Evolutionary conservation across 2,329 filamentous ascomycete species (phyloP).

Genomic region (Ophiostoma novo-ulmi): DNA sequence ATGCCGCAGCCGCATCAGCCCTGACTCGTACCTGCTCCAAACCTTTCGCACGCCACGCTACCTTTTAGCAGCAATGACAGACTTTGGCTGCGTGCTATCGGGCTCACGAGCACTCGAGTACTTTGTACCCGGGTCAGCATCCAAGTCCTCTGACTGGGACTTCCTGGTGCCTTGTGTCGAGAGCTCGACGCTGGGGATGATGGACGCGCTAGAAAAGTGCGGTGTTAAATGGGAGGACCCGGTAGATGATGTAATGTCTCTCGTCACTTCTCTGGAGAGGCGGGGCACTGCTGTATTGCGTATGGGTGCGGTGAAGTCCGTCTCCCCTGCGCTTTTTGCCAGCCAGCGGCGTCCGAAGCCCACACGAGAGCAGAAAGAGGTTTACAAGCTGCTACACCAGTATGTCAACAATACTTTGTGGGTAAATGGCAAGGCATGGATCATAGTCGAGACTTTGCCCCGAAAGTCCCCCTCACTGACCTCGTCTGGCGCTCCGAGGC

Average conservation of each 20-base stretch:
- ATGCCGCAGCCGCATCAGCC: slow-evolving; percentile 22
- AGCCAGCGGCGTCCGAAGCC: neutral
- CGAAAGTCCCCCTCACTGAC: neutral
- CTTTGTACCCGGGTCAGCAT: slow-evolving; percentile 24
- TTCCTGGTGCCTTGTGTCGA: slow-evolving; percentile 24
- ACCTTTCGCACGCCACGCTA: slow-evolving; percentile 20
- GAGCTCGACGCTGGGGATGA: slow-evolving; percentile 24
- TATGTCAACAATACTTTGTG: neutral
- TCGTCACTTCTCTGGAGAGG: neutral
- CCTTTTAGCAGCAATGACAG: slow-evolving; percentile 25
- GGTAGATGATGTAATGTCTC: slow-evolving; percentile 2
- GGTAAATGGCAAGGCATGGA: neutral
- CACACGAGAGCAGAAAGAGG: neutral
- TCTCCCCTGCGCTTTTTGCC: neutral
- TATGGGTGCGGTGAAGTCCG: neutral
- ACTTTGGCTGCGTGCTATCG: slow-evolving; percentile 24
- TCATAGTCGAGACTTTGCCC: neutral
- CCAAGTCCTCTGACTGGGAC: slow-evolving; percentile 25
- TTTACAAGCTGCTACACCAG: neutral
- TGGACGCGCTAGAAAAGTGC: slow-evolving; percentile 21
- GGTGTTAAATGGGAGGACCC: slow-evolving; percentile 24
- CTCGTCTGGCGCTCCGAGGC: neutral
- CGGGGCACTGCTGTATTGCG: neutral
- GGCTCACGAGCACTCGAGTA: slow-evolving; percentile 26
- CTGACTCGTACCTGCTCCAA: slow-evolving; percentile 20